Base-by-base conservation (phyloP, 768 basidiomycete genomes). In the Phlebiopsis gigantea region DNA sequence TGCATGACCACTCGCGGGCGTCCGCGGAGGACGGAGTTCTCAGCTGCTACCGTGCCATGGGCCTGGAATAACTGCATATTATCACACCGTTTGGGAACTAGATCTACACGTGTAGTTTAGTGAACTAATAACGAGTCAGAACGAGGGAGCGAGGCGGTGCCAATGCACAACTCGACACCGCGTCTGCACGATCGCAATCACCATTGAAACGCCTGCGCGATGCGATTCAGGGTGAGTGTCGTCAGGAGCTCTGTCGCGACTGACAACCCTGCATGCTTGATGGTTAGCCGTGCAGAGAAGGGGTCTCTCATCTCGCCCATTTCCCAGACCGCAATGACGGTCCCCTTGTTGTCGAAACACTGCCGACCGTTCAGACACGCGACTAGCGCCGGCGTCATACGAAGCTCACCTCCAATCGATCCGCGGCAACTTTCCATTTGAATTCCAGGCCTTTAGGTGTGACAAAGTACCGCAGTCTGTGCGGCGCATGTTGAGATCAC, bases 181-280 rank as follows among this genome's bases (percentile, higher is more conserved):
- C 34, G 34, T 12, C 34, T 39, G 34, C 17, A 39, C 34, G 26
- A 55, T 44, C 46, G 31, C 8, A 26, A 10, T 65, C 62, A 67
- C 88, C 88, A 90, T 55, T 75, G 75, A 29, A 88, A 67, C 24
- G 73, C 72, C 57, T 77, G 75, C 25, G 86, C 79, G 77, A 90
- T 87, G 29, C 86, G 83, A 66, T 88, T 88, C 49, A 92, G 75
- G 49, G 79, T 77, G 55, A 92, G 79, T 3, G 87, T 88, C 9
- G 89, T 86, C 62, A 91, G 68, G 62, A 92, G 82, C 68, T 92
- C 90, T 8, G 89, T 92, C 56, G 88, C 77, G 57, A 88, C 66
- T 22, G 77, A 69, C 53, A 90, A 76, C 43, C 80, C 84, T 28
- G 79, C 70, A 12, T 79, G 74, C 61, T 73, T 79, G 65, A 92